These are phyloP conservation scores for Amaranthus hypochondriacus DNA, from an alignment of 148 eudicot species.

Conservation along the genomic window DNA sequence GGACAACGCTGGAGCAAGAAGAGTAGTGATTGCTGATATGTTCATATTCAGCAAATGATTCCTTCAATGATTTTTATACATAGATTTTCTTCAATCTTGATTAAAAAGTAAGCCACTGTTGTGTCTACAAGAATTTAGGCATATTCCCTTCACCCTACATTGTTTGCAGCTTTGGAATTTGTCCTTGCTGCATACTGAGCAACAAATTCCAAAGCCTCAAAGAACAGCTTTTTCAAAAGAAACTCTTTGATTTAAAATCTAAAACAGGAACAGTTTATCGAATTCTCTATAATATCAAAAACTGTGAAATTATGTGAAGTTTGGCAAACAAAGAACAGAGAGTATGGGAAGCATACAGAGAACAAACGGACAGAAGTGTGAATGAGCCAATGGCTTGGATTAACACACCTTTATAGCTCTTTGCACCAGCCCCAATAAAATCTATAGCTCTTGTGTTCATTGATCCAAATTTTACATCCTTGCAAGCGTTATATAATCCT, in stretches of 20 bases:
- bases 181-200: not conserved
- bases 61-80: not conserved
- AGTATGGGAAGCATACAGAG: constrained; percentile 1
- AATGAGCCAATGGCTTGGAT: not conserved
- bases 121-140: not conserved
- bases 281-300: not conserved
- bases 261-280: constrained; percentile 1
- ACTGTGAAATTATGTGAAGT: not conserved
- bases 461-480: constrained; percentile 68
- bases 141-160: not conserved
- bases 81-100: not conserved
- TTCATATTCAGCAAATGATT: not conserved
- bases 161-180: not conserved
- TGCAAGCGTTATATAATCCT: constrained; percentile 56
- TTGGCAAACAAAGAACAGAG: constrained; percentile 1
- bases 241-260: not conserved
- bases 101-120: not conserved
- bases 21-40: not conserved
- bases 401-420: constrained; percentile 43
- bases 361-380: not conserved
- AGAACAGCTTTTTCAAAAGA: not conserved
- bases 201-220: not conserved
- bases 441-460: constrained; percentile 74
- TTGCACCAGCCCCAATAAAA: constrained; percentile 67
- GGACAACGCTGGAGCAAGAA: not conserved